phyloP scores from a whole-genome alignment of 192 early-diverging fungal species.

The Kickxella alabastrina region DNA sequence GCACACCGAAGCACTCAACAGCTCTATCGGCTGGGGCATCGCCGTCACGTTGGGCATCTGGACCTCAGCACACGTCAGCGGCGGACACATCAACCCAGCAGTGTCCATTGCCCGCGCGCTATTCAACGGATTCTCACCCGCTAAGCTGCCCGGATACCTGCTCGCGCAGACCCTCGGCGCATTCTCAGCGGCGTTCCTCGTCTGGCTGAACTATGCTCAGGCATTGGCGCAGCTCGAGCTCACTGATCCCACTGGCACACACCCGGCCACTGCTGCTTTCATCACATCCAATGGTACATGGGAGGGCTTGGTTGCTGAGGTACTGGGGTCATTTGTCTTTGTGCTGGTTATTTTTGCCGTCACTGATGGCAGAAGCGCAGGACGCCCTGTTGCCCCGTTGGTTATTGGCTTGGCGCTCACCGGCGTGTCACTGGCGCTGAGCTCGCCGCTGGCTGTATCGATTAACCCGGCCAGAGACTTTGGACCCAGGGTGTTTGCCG shows the following conservation, averaged over 20 bases:
- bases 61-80: conserved; percentile 29
- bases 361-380: conserved; percentile 53
- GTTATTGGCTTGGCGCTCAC: conserved; percentile 55
- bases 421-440: conserved; percentile 53
- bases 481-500: conserved; percentile 66
- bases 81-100: conserved; percentile 52
- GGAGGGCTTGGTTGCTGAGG: conserved; percentile 45
- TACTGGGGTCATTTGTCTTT: conserved; percentile 58
- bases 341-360: conserved; percentile 56
- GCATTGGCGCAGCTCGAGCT: conserved; percentile 28
- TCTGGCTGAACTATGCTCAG: conserved; percentile 33
- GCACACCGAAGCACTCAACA: conserved; percentile 23
- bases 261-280: conserved; percentile 34
- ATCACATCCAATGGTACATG: conserved; percentile 21
- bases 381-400: conserved; percentile 48
- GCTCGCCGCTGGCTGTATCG: conserved; percentile 54
- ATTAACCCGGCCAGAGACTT: conserved; percentile 74
- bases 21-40: conserved; percentile 38
- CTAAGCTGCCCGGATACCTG: conserved; percentile 40
- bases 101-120: conserved; percentile 39
- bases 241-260: conserved; percentile 12
- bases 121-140: conserved; percentile 39
- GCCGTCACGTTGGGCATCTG: conserved; percentile 33
- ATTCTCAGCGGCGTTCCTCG: conserved; percentile 43
- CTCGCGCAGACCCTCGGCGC: conserved; percentile 49